Percentiles rank a stretch among this genome's conserved stretches.
Evolutionary conservation across 2,329 filamentous ascomycete species (phyloP).

Genomic region (Ilyonectria sp.): DNA sequence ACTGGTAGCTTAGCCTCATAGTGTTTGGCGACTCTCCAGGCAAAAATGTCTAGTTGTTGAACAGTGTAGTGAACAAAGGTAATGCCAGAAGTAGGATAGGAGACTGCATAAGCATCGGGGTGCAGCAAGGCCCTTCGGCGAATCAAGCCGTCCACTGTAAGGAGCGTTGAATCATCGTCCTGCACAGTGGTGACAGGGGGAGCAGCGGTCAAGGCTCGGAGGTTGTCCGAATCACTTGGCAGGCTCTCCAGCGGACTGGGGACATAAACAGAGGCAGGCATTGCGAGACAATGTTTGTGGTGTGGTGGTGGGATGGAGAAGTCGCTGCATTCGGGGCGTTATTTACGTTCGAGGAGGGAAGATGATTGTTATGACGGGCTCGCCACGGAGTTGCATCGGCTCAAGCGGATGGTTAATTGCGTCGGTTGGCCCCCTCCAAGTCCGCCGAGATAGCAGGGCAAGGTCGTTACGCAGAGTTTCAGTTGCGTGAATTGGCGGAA

Average conservation of each 20-base stretch:
- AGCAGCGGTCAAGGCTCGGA: neutral
- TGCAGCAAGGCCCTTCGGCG: constrained; percentile 46
- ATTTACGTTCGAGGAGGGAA: constrained; percentile 10
- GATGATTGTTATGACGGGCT: neutral
- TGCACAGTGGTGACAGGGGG: neutral
- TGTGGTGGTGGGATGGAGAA: neutral
- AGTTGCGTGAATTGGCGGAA: neutral
- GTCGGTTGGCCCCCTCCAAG: neutral
- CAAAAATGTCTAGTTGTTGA: constrained; percentile 60
- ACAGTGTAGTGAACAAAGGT: constrained; percentile 64
- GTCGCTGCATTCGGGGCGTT: constrained; percentile 9
- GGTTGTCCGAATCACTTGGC: constrained; percentile 17
- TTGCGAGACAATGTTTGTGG: constrained; percentile 15
- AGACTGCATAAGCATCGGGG: constrained; percentile 54
- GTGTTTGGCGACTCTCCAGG: constrained; percentile 46
- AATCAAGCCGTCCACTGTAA: constrained; percentile 46
- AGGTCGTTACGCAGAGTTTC: neutral
- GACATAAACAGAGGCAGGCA: constrained; percentile 35
- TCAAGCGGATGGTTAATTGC: neutral
- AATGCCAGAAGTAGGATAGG: constrained; percentile 60
- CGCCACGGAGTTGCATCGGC: constrained; percentile 3
- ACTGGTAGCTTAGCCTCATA: constrained; percentile 43
- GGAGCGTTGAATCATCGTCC: constrained; percentile 40
- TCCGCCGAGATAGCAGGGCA: neutral
- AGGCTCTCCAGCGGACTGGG: constrained; percentile 30